phyloP scores from a whole-genome alignment of 495 filamentous ascomycete genomes.

The Talaromyces ruber region DNA sequence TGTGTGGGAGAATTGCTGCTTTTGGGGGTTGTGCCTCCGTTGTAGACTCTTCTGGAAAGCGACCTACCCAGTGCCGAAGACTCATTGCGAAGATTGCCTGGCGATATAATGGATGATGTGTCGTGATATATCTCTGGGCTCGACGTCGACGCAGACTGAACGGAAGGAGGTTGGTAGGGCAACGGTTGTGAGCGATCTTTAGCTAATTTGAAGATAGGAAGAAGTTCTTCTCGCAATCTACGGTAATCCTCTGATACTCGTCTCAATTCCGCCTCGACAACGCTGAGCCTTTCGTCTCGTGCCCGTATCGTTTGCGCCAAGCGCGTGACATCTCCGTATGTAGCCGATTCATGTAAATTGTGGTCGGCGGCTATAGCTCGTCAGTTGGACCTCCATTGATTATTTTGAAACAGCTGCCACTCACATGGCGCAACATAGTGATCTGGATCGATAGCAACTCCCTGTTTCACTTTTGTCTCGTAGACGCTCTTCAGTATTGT shows the following conservation, averaged over 20 bases:
- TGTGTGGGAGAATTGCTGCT: constrained; percentile 68
- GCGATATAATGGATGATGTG: constrained; percentile 15
- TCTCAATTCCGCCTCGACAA: constrained; percentile 71
- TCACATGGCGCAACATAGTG: constrained; percentile 91
- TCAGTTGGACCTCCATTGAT: constrained; percentile 11
- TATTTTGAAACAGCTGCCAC: constrained; percentile 18
- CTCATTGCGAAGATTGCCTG: not conserved
- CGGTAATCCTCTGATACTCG: constrained; percentile 78
- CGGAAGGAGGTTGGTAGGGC: constrained; percentile 38
- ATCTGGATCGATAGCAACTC: constrained; percentile 81
- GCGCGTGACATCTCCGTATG: constrained; percentile 82
- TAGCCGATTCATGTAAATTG: constrained; percentile 75
- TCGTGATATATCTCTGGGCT: constrained; percentile 28
- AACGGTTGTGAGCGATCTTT: constrained; percentile 88
- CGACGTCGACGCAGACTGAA: constrained; percentile 6
- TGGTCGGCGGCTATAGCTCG: constrained; percentile 68
- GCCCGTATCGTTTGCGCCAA: constrained; percentile 78
- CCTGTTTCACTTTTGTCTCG: constrained; percentile 86
- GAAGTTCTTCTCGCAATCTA: constrained; percentile 76
- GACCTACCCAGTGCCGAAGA: constrained; percentile 37
- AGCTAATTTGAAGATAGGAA: constrained; percentile 79
- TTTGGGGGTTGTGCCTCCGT: constrained; percentile 67
- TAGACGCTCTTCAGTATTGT: constrained; percentile 94
- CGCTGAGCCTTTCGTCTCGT: constrained; percentile 77
- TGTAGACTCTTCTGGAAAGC: constrained; percentile 88